Conservation (phyloP, 306 rosid genomes). For the Sicyos baderoa region DNA sequence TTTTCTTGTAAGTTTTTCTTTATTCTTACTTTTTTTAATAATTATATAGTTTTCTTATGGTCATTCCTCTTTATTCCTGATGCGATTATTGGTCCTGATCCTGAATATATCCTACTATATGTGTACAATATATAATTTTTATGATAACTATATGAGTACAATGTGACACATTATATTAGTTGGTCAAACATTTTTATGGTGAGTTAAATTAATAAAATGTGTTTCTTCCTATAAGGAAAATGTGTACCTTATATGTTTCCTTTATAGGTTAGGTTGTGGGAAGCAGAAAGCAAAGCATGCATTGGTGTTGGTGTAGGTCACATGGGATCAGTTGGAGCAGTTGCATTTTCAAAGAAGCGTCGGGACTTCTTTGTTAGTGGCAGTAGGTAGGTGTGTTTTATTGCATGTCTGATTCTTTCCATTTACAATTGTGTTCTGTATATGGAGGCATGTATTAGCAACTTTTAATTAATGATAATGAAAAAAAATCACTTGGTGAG, state of each 20-base stretch:
- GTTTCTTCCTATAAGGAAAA: not conserved
- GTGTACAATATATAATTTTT: not conserved
- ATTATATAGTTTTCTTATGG: not conserved
- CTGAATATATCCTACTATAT: not conserved
- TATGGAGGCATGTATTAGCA: not conserved
- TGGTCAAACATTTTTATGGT: not conserved
- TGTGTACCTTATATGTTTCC: not conserved
- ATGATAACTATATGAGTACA: too few relatives aligned
- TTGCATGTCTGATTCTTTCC: not conserved
- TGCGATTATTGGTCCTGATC: not conserved
- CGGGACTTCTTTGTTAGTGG: constrained; percentile 88
- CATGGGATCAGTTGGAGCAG: constrained; percentile 82
- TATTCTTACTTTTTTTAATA: not conserved
- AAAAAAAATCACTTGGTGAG: not conserved
- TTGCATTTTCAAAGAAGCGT: constrained; percentile 70
- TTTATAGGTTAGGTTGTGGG: constrained; percentile 90
- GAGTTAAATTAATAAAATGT: not conserved
- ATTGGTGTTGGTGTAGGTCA: constrained; percentile 80
- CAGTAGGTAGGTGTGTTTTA: constrained; percentile 56
- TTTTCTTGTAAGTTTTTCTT: not conserved
- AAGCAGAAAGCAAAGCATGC: constrained; percentile 64
- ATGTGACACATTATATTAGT: not conserved
- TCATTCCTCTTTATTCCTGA: not conserved
- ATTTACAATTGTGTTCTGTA: not conserved
- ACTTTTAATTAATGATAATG: not conserved